Evolutionary conservation across 1,284 basidiomycete species (phyloP).

Genomic region (Thecaphora thlaspeos): DNA sequence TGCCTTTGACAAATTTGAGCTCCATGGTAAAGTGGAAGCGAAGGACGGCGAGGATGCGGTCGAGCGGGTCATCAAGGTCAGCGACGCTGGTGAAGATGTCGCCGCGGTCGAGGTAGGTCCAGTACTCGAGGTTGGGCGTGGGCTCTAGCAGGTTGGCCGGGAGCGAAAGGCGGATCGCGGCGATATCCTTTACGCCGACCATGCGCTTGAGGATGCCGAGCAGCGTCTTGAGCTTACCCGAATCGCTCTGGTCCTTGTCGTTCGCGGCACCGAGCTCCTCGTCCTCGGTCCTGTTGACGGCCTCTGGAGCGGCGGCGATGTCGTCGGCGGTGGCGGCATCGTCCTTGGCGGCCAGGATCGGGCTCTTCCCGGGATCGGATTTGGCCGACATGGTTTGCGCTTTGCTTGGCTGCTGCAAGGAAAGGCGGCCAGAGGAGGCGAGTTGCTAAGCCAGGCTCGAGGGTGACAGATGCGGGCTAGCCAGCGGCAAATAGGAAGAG

Average conservation of each 20-base stretch:
- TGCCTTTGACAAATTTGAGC: constrained; percentile 81
- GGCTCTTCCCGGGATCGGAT: too few relatives aligned
- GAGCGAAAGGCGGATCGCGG: constrained; percentile 53
- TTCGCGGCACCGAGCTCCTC: constrained; percentile 46
- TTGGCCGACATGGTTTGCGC: too few relatives aligned
- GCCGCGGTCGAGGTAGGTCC: constrained; percentile 84
- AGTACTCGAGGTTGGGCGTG: constrained; percentile 56
- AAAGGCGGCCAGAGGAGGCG: too few relatives aligned
- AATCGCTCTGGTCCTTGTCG: constrained; percentile 46
- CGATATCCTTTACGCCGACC: constrained; percentile 55
- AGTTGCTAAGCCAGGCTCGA: too few relatives aligned
- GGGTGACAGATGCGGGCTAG: too few relatives aligned
- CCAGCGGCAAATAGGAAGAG: too few relatives aligned
- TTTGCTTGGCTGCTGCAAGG: too few relatives aligned
- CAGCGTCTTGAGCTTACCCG: constrained; percentile 52
- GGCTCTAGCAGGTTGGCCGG: constrained; percentile 55
- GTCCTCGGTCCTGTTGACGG: constrained; percentile 47
- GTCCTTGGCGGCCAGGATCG: constrained; percentile 8
- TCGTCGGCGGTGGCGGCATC: constrained; percentile 42
- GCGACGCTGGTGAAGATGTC: constrained; percentile 83
- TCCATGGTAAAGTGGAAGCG: constrained; percentile 88
- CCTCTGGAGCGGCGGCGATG: constrained; percentile 38
- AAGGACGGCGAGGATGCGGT: constrained; percentile 85
- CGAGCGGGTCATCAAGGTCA: constrained; percentile 82
- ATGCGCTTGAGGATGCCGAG: constrained; percentile 52